Percentiles rank a stretch among this genome's conserved stretches.
Evolutionary conservation across 1,284 basidiomycete genomes (phyloP).

Genomic region (Cryptococcus hybrid): DNA sequence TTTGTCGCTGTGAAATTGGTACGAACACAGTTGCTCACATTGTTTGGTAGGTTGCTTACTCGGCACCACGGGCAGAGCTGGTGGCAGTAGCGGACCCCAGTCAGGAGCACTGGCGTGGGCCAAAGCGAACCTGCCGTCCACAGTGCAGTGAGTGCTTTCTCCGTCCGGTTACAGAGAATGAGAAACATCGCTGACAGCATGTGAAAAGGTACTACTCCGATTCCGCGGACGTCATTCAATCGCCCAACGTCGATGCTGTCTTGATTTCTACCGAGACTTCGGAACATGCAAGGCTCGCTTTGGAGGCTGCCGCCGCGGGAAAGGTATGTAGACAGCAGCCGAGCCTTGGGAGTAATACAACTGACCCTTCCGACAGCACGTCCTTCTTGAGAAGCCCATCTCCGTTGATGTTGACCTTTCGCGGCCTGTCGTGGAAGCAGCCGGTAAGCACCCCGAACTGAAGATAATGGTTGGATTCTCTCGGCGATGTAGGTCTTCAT

Average conservation of each 20-base stretch:
- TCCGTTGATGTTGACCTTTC: too few species aligned
- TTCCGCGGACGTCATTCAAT: too few species aligned
- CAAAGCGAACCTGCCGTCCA: background rate
- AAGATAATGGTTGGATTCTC: slow-evolving; percentile 1
- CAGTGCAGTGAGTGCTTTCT: background rate
- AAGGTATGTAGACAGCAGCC: background rate
- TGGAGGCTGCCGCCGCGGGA: background rate
- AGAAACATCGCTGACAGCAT: too few species aligned
- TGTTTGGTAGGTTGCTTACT: too few species aligned
- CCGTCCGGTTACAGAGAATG: background rate
- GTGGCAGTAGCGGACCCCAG: too few species aligned
- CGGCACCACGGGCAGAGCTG: too few species aligned
- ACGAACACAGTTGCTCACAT: too few species aligned
- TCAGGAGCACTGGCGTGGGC: too few species aligned
- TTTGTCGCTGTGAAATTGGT: too few species aligned
- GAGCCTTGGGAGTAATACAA: background rate
- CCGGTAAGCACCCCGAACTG: background rate
- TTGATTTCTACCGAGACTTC: background rate
- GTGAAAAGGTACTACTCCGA: too few species aligned
- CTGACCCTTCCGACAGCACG: background rate
- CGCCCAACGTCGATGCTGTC: background rate
- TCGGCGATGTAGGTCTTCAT: background rate
- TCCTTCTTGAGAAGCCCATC: too few species aligned
- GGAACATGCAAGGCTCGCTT: background rate
- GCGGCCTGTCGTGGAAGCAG: too few species aligned